Evolutionary conservation across 2,329 filamentous ascomycete species (phyloP).

Genomic region (Sporothrix pallida): DNA sequence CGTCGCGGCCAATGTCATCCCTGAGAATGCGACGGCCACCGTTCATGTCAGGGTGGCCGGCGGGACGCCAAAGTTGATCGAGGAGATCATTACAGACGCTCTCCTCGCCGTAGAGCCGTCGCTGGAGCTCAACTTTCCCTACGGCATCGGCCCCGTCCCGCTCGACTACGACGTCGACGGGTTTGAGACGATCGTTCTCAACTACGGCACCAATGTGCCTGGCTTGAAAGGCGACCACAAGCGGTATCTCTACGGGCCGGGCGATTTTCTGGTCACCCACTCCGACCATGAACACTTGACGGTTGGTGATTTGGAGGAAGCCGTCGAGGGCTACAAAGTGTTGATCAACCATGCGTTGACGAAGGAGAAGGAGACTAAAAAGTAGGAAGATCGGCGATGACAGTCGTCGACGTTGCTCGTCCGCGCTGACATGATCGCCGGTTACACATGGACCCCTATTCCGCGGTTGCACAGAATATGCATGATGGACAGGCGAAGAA

Average conservation of each 20-base stretch:
- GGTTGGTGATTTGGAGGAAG: constrained; percentile 74
- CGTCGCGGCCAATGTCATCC: constrained; percentile 86
- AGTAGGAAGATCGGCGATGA: background rate
- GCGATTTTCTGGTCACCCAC: constrained; percentile 84
- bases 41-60: constrained; percentile 78
- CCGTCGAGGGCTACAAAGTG: constrained; percentile 79
- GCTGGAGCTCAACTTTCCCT: constrained; percentile 66
- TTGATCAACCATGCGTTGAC: constrained; percentile 63
- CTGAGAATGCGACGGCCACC: constrained; percentile 71
- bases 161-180: constrained; percentile 83
- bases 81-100: constrained; percentile 58
- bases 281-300: constrained; percentile 80
- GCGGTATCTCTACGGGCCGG: constrained; percentile 71
- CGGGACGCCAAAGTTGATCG: constrained; percentile 65
- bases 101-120: constrained; percentile 62
- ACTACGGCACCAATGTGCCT: constrained; percentile 93
- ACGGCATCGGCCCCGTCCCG: constrained; percentile 78
- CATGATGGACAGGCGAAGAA: too few relatives aligned
- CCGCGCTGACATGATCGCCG: too few relatives aligned
- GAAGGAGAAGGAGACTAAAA: background rate
- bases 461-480: too few relatives aligned
- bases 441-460: too few relatives aligned
- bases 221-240: constrained; percentile 72
- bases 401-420: background rate
- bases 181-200: constrained; percentile 81